Percentiles rank a stretch among this genome's conserved stretches.
Evolutionary conservation across 75 land plant genomes (phyloP).

Genomic region (Chamaecyparis obtusa): DNA sequence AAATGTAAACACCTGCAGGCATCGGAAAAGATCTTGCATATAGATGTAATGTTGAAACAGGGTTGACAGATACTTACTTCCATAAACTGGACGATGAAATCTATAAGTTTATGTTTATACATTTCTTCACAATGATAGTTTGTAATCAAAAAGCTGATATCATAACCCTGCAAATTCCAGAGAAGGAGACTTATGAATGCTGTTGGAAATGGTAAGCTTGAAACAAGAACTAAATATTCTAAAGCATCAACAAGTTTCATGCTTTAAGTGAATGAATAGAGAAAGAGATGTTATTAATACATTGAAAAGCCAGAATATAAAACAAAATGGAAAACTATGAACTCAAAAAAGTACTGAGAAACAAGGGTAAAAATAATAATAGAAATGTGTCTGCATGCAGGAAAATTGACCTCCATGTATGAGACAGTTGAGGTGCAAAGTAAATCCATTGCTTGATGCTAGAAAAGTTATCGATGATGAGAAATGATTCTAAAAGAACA

Average conservation of each 20-base stretch:
- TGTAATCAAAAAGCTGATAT: slow-evolving; percentile 95
- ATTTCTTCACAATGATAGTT: slow-evolving; percentile 97
- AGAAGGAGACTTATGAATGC: background rate
- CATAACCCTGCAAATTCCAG: slow-evolving; percentile 77
- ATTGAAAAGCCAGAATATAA: background rate
- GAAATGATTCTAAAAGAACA: background rate
- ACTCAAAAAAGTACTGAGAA: background rate
- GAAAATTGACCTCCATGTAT: background rate
- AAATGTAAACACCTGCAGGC: background rate
- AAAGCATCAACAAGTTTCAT: background rate
- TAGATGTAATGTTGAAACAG: background rate
- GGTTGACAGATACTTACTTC: slow-evolving; percentile 51
- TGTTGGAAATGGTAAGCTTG: background rate
- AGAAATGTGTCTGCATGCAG: background rate
- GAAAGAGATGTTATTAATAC: background rate
- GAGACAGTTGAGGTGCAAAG: background rate
- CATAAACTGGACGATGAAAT: slow-evolving; percentile 93
- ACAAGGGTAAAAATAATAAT: background rate
- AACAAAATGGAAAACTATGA: background rate
- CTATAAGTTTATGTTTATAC: slow-evolving; percentile 96
- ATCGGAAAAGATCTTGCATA: background rate
- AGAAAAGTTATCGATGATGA: background rate
- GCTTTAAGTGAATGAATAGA: background rate
- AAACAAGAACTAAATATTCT: background rate
- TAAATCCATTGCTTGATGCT: background rate